Base-by-base conservation (phyloP, 129 eudicot species). In the Artemisia argyi region DNA sequence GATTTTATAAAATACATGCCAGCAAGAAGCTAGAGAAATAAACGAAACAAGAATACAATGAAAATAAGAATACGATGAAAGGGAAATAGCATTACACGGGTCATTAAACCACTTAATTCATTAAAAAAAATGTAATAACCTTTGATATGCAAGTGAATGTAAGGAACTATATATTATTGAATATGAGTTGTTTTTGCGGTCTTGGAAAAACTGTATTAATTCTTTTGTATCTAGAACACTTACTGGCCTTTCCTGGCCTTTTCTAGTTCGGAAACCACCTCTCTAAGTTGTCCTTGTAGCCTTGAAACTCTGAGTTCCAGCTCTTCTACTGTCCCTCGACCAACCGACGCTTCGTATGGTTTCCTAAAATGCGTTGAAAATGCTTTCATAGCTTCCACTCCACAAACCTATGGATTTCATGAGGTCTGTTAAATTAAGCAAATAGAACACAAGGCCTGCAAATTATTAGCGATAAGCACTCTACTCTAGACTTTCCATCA, bases 201-300 rank as follows among this genome's bases (percentile, higher is more conserved):
- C n/a, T n/a, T n/a, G 57, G 7, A 48, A 61, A 53, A 18, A 28
- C 11, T 44, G 11, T 66, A 3, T 49, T 30, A 76, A 32, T 70
- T 47, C 47, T 46, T 70, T 48, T 58, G 80, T 74, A 82, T 85
- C 61, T 71, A 52, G 65, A 77, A 55, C 11, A 11, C n/a, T 74
- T 83, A 79, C 49, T 88, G 81, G 62, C 94, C 96, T 82, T 90
- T 88, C 26, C 78, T 78, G 50, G 82, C 81, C 80, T 74, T 91
- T 59, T 95, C 99, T 51, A 95, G 87, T 71, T 95, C 84, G 32
- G 84, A 86, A 84, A 90, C 96, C 42, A 94, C 93, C 30, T 86
- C 80, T 63, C 82, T 81, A 74, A 95, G 83, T 67, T 90, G 89
- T 60, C 81, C 79, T 61, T 79, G 81, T n/a, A 91, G 80, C 60